These are phyloP conservation scores for Bocquillonia castaneifolia DNA, from an alignment of 441 rosid species.

Conservation along the genomic window DNA sequence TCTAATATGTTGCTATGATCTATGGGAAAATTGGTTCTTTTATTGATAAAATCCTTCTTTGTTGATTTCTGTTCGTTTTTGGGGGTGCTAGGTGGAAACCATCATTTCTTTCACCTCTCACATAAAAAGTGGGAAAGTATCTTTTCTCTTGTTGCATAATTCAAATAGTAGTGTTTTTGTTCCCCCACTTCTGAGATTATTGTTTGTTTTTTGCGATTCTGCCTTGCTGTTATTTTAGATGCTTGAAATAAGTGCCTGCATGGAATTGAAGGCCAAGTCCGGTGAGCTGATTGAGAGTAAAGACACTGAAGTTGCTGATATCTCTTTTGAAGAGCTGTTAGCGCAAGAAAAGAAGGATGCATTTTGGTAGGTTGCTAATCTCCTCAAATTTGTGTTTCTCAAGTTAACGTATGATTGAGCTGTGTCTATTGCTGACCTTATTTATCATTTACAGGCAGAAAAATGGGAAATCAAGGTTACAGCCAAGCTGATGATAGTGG, in stretches of 20 bases:
- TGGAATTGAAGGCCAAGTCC: slow-evolving; percentile 54
- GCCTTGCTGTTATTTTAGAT: slow-evolving; percentile 38
- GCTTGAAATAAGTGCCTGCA: slow-evolving; percentile 58
- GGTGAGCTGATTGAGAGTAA: slow-evolving; percentile 34
- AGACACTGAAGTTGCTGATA: slow-evolving; percentile 55
- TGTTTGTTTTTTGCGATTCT: not conserved
- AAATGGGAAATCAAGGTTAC: slow-evolving; percentile 40
- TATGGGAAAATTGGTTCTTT: not conserved
- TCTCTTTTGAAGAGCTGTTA: slow-evolving; percentile 79
- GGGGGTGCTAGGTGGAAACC: not conserved
- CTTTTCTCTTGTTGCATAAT: not conserved
- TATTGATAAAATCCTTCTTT: not conserved
- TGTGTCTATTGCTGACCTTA: not conserved
- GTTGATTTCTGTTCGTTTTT: not conserved
- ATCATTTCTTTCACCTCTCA: not conserved
- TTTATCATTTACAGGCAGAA: slow-evolving; percentile 49
- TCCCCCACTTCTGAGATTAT: not conserved
- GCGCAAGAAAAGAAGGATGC: slow-evolving; percentile 86
- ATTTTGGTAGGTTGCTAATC: slow-evolving; percentile 57
- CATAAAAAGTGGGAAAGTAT: not conserved
- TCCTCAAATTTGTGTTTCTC: slow-evolving; percentile 1
- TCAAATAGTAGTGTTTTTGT: not conserved
- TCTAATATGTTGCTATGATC: no score
- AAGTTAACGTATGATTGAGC: not conserved
- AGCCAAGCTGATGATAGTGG: slow-evolving; percentile 22